Percentiles rank a stretch among this genome's conserved stretches.
These are phyloP conservation scores for Filosporella fistucella DNA, from an alignment of 495 filamentous ascomycete species.

Conservation along the genomic window DNA sequence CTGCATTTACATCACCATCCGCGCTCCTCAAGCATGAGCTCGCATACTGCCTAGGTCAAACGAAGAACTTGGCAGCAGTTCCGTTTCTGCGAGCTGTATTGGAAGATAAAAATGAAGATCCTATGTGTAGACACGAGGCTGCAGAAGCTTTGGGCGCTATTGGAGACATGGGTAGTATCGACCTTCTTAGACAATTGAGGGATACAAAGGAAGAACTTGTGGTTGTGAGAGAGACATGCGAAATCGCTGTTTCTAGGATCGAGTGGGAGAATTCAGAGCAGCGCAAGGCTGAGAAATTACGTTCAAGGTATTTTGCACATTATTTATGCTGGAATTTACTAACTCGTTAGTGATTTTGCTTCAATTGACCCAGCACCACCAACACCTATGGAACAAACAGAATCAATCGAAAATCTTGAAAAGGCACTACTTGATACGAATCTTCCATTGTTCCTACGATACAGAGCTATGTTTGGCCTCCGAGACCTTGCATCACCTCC, in stretches of 20 bases:
- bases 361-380: slow-evolving; percentile 96
- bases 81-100: slow-evolving; percentile 73
- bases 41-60: slow-evolving; percentile 95
- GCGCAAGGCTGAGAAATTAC: slow-evolving; percentile 66
- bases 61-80: slow-evolving; percentile 67
- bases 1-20: slow-evolving; percentile 78
- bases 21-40: slow-evolving; percentile 91
- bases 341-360: slow-evolving; percentile 69
- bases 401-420: slow-evolving; percentile 71
- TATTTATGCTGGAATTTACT: slow-evolving; percentile 5
- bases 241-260: slow-evolving; percentile 91
- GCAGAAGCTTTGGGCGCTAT: slow-evolving; percentile 93
- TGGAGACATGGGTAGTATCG: slow-evolving; percentile 66
- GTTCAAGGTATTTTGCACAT: slow-evolving; percentile 57
- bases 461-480: slow-evolving; percentile 96
- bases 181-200: slow-evolving; percentile 63
- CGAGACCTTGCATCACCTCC: slow-evolving; percentile 90
- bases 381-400: slow-evolving; percentile 43
- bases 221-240: slow-evolving; percentile 91
- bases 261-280: slow-evolving; percentile 82
- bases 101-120: slow-evolving; percentile 71
- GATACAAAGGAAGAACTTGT: slow-evolving; percentile 67
- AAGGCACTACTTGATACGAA: slow-evolving; percentile 71
- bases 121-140: slow-evolving; percentile 96
- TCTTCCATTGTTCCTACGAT: slow-evolving; percentile 82